Evolutionary conservation across 805 yeast species (phyloP).

Genomic region (Lachancea nothofagi): DNA sequence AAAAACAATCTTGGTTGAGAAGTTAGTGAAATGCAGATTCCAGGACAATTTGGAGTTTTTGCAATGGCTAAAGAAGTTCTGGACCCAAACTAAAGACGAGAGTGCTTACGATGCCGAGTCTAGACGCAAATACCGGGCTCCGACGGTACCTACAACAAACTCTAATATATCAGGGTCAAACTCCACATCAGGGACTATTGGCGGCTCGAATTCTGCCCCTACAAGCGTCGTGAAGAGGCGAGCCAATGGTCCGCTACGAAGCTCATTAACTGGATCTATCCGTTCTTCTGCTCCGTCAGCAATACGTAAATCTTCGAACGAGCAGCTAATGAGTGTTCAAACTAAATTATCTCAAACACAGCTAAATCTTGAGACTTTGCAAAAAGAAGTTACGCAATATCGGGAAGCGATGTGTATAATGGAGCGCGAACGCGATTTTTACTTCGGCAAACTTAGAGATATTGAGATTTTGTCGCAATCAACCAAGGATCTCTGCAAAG

Average conservation of each 20-base stretch:
- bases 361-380: constrained; percentile 32
- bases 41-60: constrained; percentile 92
- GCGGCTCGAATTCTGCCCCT: constrained; percentile 11
- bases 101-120: constrained; percentile 63
- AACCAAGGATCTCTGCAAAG: constrained; percentile 47
- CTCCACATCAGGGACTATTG: background rate
- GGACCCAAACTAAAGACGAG: constrained; percentile 72
- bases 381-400: constrained; percentile 50
- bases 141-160: constrained; percentile 8
- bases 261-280: background rate
- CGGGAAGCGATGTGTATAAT: constrained; percentile 57
- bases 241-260: constrained; percentile 12
- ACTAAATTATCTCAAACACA: constrained; percentile 45
- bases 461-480: constrained; percentile 77
- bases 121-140: constrained; percentile 42
- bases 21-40: constrained; percentile 75
- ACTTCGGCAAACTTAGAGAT: constrained; percentile 82
- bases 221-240: constrained; percentile 24
- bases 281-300: constrained; percentile 9
- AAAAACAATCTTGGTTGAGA: constrained; percentile 74
- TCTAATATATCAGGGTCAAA: background rate
- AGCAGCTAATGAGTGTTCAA: constrained; percentile 31
- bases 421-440: constrained; percentile 82
- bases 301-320: constrained; percentile 23
- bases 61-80: constrained; percentile 83